These are phyloP conservation scores for Cystoderma amianthinum DNA, from an alignment of 768 basidiomycete genomes.

Conservation along the genomic window DNA sequence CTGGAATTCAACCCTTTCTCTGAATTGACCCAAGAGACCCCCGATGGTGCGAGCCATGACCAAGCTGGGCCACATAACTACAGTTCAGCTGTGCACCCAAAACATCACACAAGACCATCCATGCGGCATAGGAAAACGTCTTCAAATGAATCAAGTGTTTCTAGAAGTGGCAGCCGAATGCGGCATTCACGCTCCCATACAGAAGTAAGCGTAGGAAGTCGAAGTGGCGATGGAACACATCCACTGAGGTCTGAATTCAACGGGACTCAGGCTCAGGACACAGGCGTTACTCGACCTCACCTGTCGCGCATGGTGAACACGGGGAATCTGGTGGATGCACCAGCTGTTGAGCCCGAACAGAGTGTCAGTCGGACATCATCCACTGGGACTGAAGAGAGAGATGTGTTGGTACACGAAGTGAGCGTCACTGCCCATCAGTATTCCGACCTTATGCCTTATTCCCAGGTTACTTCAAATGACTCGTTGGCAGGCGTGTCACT, in stretches of 20 bases:
- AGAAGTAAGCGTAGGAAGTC: slow-evolving; percentile 11
- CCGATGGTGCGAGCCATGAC: slow-evolving; percentile 8
- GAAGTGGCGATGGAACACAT: slow-evolving; percentile 9
- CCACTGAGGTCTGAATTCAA: slow-evolving; percentile 17
- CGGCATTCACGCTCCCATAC: slow-evolving; percentile 17
- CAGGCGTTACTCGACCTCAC: slow-evolving; percentile 31
- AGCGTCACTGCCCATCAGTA: not conserved
- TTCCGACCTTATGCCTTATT: slow-evolving; percentile 3
- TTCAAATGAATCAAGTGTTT: slow-evolving; percentile 7
- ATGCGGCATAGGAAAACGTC: slow-evolving; percentile 15
- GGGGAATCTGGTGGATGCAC: slow-evolving; percentile 19
- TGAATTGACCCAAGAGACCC: not conserved
- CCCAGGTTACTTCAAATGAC: slow-evolving; percentile 65
- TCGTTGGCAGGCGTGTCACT: slow-evolving; percentile 84
- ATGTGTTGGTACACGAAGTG: slow-evolving; percentile 59
- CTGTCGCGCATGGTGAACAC: slow-evolving; percentile 29
- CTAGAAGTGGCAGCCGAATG: slow-evolving; percentile 1
- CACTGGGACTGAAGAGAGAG: slow-evolving; percentile 28
- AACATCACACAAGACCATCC: slow-evolving; percentile 13
- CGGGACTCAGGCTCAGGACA: slow-evolving; percentile 15
- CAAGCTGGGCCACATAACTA: slow-evolving; percentile 12
- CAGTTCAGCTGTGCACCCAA: slow-evolving; percentile 23
- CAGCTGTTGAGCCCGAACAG: slow-evolving; percentile 10
- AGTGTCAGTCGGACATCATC: slow-evolving; percentile 9
- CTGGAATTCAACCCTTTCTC: slow-evolving; percentile 18